Evolutionary conservation across 345 rosid species (phyloP).

Genomic region (Gossypium herbaceum): DNA sequence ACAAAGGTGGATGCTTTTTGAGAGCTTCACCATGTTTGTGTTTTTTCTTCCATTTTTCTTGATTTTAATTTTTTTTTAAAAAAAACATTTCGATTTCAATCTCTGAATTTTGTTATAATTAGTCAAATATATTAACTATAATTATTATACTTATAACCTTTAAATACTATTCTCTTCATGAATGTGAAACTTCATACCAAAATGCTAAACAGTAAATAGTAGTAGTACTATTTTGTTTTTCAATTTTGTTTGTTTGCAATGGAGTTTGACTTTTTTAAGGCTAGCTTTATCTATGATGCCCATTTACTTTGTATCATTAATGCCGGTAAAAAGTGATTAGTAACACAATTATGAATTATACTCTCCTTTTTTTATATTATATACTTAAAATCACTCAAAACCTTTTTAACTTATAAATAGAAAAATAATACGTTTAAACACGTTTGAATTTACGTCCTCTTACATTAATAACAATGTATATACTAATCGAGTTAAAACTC

Average conservation of each 20-base stretch:
- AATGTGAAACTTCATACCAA: too few relatives aligned
- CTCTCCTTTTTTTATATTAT: background rate
- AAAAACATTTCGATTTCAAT: too few relatives aligned
- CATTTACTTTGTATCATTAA: slow-evolving; percentile 26
- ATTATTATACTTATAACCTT: too few relatives aligned
- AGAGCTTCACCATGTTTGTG: slow-evolving; percentile 45
- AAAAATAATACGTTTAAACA: too few relatives aligned
- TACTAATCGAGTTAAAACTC: too few relatives aligned
- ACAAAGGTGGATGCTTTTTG: slow-evolving; percentile 35
- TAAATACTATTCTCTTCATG: too few relatives aligned
- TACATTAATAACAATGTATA: rapidly evolving
- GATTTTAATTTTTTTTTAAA: too few relatives aligned
- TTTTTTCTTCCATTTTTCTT: slow-evolving; percentile 14
- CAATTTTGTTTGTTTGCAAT: background rate
- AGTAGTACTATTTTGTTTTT: background rate
- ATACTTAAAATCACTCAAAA: rapidly evolving
- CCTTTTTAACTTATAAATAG: rapidly evolving
- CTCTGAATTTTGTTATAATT: too few relatives aligned
- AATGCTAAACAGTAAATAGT: background rate
- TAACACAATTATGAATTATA: slow-evolving; percentile 1
- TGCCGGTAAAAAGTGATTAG: slow-evolving; percentile 21
- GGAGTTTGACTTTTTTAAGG: slow-evolving; percentile 30
- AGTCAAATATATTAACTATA: too few relatives aligned
- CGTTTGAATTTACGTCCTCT: rapidly evolving
- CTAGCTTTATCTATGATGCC: slow-evolving; percentile 15